Evolutionary conservation across 352 stramenopile genomes (phyloP), one percentile per base, ranked within the genome.

Genomic region (Phytopythium litorale): DNA sequence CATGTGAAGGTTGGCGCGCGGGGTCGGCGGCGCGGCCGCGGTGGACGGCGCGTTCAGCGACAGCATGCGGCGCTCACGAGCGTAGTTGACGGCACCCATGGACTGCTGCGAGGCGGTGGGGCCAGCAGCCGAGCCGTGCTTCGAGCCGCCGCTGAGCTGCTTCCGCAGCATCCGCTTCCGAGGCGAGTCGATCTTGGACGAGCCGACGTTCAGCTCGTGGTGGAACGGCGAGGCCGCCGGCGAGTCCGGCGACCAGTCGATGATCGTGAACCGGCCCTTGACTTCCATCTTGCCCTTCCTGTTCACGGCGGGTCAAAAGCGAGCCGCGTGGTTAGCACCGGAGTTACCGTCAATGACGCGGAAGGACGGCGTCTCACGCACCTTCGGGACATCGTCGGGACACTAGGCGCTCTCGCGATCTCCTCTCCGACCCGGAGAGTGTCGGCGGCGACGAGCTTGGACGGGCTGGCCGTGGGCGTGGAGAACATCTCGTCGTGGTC

Each of bases 251-350:
- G 84, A 91, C 65, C 90, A 49, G 59, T 92, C 84, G 18, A 86
- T 92, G 71, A 92, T 92, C 21, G 81, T 92, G 51, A 92, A 92
- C n/a, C 84, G 72, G 19, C 84, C 84, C 66, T 75, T 80, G 18
- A 91, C 70, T 58, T 89, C 79, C 52, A 80, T 92, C 65, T 89
- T 91, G 25, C 73, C 72, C 60, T 80, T 75, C 37, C 55, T 60
- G 40, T 28, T 52, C n/a, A 23, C 7, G 38, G 38, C 7, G 38
- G 38, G 7, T 48, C 37, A 33, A 8, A 9, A 35, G 13, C 38
- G 37, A 38, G 6, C 16, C 38, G 23, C 40, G 28, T 30, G 23
- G 11, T 45, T 45, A 61, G 16, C 28, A 51, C 19, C 33, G 5
- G 7, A 15, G 7, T 25, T 18, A 16, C 25, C 11, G 3, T 30